Evolutionary conservation across 176 grass and related monocot species (phyloP).

Genomic region (Rhynchospora breviuscula): DNA sequence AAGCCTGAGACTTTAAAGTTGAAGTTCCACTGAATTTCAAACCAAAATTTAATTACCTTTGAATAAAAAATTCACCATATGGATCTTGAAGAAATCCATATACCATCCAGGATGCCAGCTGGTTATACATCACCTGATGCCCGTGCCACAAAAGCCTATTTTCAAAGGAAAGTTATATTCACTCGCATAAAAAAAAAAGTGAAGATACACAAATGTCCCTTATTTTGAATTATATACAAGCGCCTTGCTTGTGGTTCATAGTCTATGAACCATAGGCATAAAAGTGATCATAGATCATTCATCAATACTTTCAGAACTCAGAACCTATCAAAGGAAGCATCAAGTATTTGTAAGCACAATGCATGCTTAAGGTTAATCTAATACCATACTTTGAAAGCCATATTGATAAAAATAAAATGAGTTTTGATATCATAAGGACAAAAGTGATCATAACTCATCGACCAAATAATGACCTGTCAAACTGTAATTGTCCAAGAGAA

Average conservation of each 20-base stretch:
- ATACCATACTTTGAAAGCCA: not conserved
- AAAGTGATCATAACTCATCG: not conserved
- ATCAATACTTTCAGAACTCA: not conserved
- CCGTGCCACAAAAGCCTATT: constrained; percentile 96
- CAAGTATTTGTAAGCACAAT: not conserved
- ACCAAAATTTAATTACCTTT: constrained; percentile 47
- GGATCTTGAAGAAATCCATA: constrained; percentile 99
- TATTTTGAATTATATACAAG: constrained; percentile 10
- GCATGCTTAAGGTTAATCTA: constrained; percentile 2
- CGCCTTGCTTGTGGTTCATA: not conserved
- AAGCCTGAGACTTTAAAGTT: not conserved
- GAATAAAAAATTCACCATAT: constrained; percentile 87
- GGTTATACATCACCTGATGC: constrained; percentile 98
- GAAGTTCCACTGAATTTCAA: not conserved
- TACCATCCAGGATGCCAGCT: constrained; percentile 91
- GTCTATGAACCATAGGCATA: too few relatives aligned
- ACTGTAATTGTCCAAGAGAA: not conserved
- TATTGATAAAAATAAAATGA: not conserved
- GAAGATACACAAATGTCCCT: not conserved
- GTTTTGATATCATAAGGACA: not conserved
- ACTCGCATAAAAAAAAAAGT: constrained; percentile 6
- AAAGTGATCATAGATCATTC: not conserved
- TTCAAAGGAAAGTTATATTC: constrained; percentile 24
- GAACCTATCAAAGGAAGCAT: not conserved
- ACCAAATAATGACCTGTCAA: not conserved